phyloP scores from a whole-genome alignment of 768 basidiomycete species.

The Gyrodon lividus region DNA sequence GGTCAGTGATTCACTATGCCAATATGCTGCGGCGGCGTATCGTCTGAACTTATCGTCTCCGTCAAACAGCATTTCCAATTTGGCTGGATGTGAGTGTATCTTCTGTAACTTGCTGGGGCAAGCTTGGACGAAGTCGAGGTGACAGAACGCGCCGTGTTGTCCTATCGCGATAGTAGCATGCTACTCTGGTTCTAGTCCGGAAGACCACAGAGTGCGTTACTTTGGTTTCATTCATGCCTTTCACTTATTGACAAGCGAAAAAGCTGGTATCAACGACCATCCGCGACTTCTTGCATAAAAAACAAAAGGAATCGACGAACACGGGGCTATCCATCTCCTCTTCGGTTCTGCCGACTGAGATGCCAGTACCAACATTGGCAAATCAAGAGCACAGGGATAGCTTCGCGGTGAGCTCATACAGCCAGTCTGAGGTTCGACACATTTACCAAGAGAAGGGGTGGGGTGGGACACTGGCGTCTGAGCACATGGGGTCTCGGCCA shows the following conservation, averaged over 20 bases:
- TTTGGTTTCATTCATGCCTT: not conserved
- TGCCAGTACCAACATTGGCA: slow-evolving; percentile 29
- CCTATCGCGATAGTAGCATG: slow-evolving; percentile 77
- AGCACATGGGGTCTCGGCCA: slow-evolving; percentile 36
- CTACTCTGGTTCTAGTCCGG: slow-evolving; percentile 78
- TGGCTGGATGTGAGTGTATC: slow-evolving; percentile 65
- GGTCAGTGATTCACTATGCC: slow-evolving; percentile 46
- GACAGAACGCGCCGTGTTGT: slow-evolving; percentile 77
- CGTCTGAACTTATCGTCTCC: slow-evolving; percentile 4
- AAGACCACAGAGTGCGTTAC: slow-evolving; percentile 69
- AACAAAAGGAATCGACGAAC: slow-evolving; percentile 29
- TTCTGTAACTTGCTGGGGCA: not conserved
- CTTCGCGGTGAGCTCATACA: slow-evolving; percentile 27
- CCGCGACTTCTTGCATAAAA: slow-evolving; percentile 68
- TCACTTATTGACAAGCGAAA: slow-evolving; percentile 6
- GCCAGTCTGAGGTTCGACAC: slow-evolving; percentile 26
- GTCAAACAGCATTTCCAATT: slow-evolving; percentile 68
- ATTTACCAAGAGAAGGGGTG: slow-evolving; percentile 33
- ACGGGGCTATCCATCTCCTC: slow-evolving; percentile 23
- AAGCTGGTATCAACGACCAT: slow-evolving; percentile 66
- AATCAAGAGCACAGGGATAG: slow-evolving; percentile 32
- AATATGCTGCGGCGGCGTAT: not conserved
- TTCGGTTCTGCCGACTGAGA: slow-evolving; percentile 27
- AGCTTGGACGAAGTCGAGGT: slow-evolving; percentile 2
- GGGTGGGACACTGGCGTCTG: slow-evolving; percentile 36